Evolutionary conservation across 2,329 filamentous ascomycete species (phyloP).

Genomic region (Colletotrichum sp.): DNA sequence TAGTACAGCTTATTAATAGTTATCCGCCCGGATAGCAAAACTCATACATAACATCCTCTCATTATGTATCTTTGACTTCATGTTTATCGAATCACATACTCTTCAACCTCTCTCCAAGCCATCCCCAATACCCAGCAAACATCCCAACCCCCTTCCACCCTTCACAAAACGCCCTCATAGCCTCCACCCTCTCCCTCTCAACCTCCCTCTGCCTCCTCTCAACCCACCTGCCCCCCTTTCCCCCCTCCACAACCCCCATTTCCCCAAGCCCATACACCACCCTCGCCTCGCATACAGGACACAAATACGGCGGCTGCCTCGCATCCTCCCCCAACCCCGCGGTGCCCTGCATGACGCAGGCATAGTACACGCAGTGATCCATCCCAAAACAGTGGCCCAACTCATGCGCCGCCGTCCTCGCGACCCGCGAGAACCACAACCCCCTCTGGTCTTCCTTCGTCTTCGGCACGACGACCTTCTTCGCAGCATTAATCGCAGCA

Average conservation of each 20-base stretch:
- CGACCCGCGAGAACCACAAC: constrained; percentile 64
- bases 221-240: constrained; percentile 24
- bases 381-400: constrained; percentile 72
- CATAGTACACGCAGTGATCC: constrained; percentile 69
- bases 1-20: too few species aligned
- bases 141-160: constrained; percentile 42
- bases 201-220: not conserved
- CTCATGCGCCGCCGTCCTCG: constrained; percentile 67
- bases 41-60: too few species aligned
- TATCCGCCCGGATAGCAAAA: too few species aligned
- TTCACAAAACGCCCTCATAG: constrained; percentile 45
- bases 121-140: constrained; percentile 50
- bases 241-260: constrained; percentile 25
- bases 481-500: constrained; percentile 36
- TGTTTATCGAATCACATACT: too few species aligned
- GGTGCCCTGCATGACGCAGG: constrained; percentile 69
- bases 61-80: too few species aligned
- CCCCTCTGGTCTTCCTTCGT: constrained; percentile 33
- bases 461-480: constrained; percentile 21
- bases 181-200: constrained; percentile 19
- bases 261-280: constrained; percentile 39
- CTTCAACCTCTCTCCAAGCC: constrained; percentile 35
- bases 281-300: constrained; percentile 64
- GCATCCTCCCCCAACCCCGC: constrained; percentile 61
- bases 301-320: constrained; percentile 68